These are phyloP conservation scores for Yamadazyma siamensis DNA, from an alignment of 1,139 yeast genomes.

Conservation along the genomic window DNA sequence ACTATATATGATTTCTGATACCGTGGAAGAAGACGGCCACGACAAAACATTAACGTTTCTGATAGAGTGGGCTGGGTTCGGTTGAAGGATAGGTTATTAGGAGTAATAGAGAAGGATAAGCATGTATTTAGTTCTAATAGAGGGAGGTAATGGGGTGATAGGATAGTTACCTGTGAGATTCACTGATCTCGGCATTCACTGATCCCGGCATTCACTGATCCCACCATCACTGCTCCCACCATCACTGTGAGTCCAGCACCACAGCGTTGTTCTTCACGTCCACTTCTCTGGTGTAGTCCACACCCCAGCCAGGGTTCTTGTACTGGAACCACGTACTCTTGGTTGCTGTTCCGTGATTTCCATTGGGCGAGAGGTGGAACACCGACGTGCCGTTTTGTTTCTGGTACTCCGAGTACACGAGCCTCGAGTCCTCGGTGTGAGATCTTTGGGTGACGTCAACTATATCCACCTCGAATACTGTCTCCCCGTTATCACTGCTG, in stretches of 20 bases:
- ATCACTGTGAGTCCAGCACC: slow-evolving; percentile 19
- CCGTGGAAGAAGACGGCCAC: slow-evolving; percentile 23
- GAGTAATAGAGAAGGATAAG: too few relatives aligned
- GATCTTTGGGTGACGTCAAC: slow-evolving; percentile 1
- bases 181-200: too few relatives aligned
- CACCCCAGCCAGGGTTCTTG: slow-evolving; percentile 23
- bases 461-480: slow-evolving; percentile 2
- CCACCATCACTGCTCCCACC: background rate
- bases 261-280: slow-evolving; percentile 38
- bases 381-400: slow-evolving; percentile 46
- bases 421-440: background rate
- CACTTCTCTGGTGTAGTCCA: slow-evolving; percentile 37
- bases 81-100: too few relatives aligned
- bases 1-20: slow-evolving; percentile 55
- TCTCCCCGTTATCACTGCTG: slow-evolving; percentile 17
- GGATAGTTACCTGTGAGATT: too few relatives aligned
- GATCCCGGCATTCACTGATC: too few relatives aligned
- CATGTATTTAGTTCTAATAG: too few relatives aligned
- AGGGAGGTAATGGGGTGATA: too few relatives aligned
- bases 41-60: slow-evolving; percentile 42
- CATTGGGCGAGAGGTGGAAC: slow-evolving; percentile 41
- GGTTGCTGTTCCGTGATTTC: slow-evolving; percentile 52
- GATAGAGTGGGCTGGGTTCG: slow-evolving; percentile 83
- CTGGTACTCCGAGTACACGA: slow-evolving; percentile 4
- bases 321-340: slow-evolving; percentile 35